Evolutionary conservation across 305 asterid species (phyloP).

Genomic region (Fraxinus velutina): DNA sequence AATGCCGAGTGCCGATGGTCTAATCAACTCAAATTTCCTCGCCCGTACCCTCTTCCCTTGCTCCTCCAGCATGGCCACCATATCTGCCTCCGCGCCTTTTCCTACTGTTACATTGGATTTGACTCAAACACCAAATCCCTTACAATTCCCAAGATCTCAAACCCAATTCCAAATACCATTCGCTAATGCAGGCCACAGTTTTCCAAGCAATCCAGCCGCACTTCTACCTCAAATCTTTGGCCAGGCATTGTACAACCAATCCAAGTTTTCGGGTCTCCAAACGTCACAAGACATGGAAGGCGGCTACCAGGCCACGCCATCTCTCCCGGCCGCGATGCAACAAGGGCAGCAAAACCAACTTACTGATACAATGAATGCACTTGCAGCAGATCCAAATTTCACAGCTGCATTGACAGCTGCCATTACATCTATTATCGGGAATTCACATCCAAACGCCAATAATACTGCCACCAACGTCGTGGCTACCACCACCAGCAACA

Average conservation of each 20-base stretch:
- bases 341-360: slow-evolving; percentile 39
- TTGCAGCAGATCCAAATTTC: slow-evolving; percentile 67
- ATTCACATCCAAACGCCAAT: slow-evolving; percentile 32
- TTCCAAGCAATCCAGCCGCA: slow-evolving; percentile 32
- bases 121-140: slow-evolving; percentile 67
- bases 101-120: slow-evolving; percentile 91
- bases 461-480: background rate
- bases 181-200: slow-evolving; percentile 33
- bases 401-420: slow-evolving; percentile 74
- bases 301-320: slow-evolving; percentile 16
- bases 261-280: slow-evolving; percentile 69
- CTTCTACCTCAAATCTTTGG: slow-evolving; percentile 61
- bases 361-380: slow-evolving; percentile 49
- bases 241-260: slow-evolving; percentile 64
- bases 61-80: slow-evolving; percentile 79
- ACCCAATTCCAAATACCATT: slow-evolving; percentile 55
- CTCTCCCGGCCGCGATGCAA: slow-evolving; percentile 18
- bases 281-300: slow-evolving; percentile 47
- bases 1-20: slow-evolving; percentile 78
- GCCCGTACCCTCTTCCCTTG: slow-evolving; percentile 72
- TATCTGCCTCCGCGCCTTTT: slow-evolving; percentile 89
- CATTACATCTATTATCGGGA: slow-evolving; percentile 52
- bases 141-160: slow-evolving; percentile 49
- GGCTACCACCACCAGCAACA: slow-evolving; percentile 12
- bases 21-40: slow-evolving; percentile 65